Conservation (phyloP, 2,329 filamentous ascomycete genomes). For the Phoma sp. region DNA sequence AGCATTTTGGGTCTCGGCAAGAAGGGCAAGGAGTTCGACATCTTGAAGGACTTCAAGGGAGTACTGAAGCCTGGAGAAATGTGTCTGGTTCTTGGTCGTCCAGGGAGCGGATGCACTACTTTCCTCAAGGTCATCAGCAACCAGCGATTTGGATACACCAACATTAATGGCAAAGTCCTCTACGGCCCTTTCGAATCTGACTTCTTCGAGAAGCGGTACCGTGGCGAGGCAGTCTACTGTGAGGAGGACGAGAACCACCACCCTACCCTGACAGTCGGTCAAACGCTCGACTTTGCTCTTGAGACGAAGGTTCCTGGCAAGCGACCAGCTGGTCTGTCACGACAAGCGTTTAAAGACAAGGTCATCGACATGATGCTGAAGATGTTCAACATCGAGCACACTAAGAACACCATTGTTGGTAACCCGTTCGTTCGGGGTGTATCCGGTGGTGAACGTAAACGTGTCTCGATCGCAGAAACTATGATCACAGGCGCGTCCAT, state of each 20-base stretch:
- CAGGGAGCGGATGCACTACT: slow-evolving; percentile 67
- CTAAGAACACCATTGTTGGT: slow-evolving; percentile 82
- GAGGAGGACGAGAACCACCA: slow-evolving; percentile 87
- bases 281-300: slow-evolving; percentile 84
- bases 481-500: slow-evolving; percentile 77
- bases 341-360: slow-evolving; percentile 76
- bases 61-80: slow-evolving; percentile 76
- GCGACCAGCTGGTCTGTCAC: slow-evolving; percentile 75
- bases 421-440: slow-evolving; percentile 80
- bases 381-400: slow-evolving; percentile 95
- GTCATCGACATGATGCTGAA: slow-evolving; percentile 78
- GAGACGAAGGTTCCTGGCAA: slow-evolving; percentile 86
- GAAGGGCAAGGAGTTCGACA: slow-evolving; percentile 74
- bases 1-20: slow-evolving; percentile 69
- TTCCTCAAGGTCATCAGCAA: slow-evolving; percentile 64
- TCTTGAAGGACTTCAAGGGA: slow-evolving; percentile 74
- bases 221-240: slow-evolving; percentile 86
- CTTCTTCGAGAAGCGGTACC: slow-evolving; percentile 74
- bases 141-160: slow-evolving; percentile 66
- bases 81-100: slow-evolving; percentile 81
- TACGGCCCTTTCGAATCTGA: slow-evolving; percentile 78
- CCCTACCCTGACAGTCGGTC: slow-evolving; percentile 83
- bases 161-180: slow-evolving; percentile 72
- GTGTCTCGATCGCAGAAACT: slow-evolving; percentile 83
- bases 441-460: slow-evolving; percentile 79